Evolutionary conservation across 1,139 yeast species (phyloP).

Genomic region (Lodderomyces pseudojiufengensis): DNA sequence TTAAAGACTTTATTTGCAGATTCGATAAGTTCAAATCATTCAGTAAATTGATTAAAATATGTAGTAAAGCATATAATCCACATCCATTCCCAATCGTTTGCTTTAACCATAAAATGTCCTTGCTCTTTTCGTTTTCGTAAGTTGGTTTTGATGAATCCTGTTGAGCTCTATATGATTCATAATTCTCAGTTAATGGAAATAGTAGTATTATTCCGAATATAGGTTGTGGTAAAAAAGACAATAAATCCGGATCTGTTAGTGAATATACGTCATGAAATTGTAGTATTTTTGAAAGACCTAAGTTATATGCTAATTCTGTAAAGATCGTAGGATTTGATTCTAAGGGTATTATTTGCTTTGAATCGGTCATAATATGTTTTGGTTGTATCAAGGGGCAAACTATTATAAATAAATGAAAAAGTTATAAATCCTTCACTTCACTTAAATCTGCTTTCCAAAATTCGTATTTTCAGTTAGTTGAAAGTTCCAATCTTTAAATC

Average conservation of each 20-base stretch:
- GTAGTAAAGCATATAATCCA: conserved; percentile 86
- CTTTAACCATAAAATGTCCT: conserved; percentile 59
- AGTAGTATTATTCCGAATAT: conserved; percentile 68
- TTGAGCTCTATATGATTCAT: conserved; percentile 48
- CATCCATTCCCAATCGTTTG: conserved; percentile 90
- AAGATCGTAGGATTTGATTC: conserved; percentile 90
- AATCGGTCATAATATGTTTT: conserved; percentile 9
- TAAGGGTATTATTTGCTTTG: conserved; percentile 64
- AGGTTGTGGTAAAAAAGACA: conserved; percentile 81
- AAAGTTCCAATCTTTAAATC: no score
- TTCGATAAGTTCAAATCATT: conserved; percentile 37
- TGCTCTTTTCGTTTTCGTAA: conserved; percentile 16
- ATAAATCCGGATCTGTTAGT: conserved; percentile 70
- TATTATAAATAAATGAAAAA: no score
- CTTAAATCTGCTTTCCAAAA: no score
- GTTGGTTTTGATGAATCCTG: conserved; percentile 24
- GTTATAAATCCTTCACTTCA: no score
- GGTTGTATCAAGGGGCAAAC: no score
- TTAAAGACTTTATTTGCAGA: conserved; percentile 29
- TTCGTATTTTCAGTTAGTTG: no score
- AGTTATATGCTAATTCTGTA: conserved; percentile 58
- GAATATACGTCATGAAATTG: conserved; percentile 82
- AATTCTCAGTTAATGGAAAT: conserved; percentile 70
- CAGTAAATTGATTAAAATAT: conserved; percentile 65
- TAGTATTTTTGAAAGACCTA: conserved; percentile 64